Conservation (phyloP, 1,284 basidiomycete genomes). For the Pyrrhoderma noxium region DNA sequence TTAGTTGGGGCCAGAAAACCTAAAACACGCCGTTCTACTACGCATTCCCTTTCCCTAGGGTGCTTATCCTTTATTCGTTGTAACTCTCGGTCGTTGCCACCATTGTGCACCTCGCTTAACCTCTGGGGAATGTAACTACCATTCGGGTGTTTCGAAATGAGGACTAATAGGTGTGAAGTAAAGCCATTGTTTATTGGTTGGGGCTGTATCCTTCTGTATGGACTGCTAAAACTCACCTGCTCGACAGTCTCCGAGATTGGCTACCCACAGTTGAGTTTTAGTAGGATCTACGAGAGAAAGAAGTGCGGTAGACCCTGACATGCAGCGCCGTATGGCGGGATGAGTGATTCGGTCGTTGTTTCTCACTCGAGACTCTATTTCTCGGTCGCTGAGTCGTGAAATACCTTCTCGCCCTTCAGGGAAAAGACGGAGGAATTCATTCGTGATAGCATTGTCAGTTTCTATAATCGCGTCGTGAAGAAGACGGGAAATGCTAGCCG, state of each 20-base stretch:
- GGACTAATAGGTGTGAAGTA: slow-evolving; percentile 29
- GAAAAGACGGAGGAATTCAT: slow-evolving; percentile 38
- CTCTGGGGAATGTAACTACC: slow-evolving; percentile 37
- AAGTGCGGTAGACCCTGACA: slow-evolving; percentile 57
- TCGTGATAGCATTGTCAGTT: slow-evolving; percentile 38
- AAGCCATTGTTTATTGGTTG: background rate
- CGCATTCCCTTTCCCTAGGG: slow-evolving; percentile 43
- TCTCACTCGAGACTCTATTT: slow-evolving; percentile 25
- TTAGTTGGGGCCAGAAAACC: slow-evolving; percentile 61
- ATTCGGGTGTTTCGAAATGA: slow-evolving; percentile 35
- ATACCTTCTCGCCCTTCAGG: slow-evolving; percentile 29
- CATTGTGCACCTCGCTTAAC: slow-evolving; percentile 52
- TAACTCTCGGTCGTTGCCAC: slow-evolving; percentile 39
- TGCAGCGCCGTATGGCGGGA: slow-evolving; percentile 37
- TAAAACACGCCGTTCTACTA: slow-evolving; percentile 47
- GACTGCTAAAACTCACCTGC: slow-evolving; percentile 38
- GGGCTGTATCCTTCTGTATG: background rate
- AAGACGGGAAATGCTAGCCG: slow-evolving; percentile 36
- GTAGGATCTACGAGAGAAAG: slow-evolving; percentile 47
- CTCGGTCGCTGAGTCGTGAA: slow-evolving; percentile 22
- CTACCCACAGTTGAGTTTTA: slow-evolving; percentile 50
- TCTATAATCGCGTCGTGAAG: slow-evolving; percentile 35
- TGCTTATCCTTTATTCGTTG: slow-evolving; percentile 45
- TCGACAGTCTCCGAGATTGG: slow-evolving; percentile 59
- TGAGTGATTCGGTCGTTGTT: slow-evolving; percentile 23